These are phyloP conservation scores for Royoungia palumana DNA, from an alignment of 768 basidiomycete species.

Conservation along the genomic window DNA sequence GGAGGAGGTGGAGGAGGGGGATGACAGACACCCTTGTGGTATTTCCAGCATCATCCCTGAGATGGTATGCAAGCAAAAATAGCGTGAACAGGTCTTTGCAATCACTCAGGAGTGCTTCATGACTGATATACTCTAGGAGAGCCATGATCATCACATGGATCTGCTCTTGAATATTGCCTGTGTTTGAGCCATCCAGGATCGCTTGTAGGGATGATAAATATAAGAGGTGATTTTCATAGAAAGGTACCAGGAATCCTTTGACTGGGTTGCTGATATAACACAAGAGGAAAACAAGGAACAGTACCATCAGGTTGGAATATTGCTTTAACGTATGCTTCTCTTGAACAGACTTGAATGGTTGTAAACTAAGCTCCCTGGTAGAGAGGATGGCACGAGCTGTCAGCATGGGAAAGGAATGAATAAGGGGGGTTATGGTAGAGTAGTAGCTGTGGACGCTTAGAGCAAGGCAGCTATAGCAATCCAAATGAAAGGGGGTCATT, in stretches of 20 bases:
- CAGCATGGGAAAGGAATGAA: not conserved
- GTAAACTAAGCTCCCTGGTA: not conserved
- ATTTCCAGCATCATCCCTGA: slow-evolving; percentile 1
- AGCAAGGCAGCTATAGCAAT: not conserved
- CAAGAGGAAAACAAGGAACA: not conserved
- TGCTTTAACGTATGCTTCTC: not conserved
- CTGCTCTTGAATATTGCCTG: no score
- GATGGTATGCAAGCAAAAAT: not conserved
- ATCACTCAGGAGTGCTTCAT: not conserved
- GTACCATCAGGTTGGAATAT: not conserved
- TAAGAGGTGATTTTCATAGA: not conserved
- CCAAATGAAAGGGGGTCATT: not conserved
- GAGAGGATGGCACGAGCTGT: not conserved
- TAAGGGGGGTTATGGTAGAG: not conserved
- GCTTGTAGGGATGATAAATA: no score
- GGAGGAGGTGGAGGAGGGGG: not conserved
- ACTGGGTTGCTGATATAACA: not conserved
- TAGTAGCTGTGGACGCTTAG: not conserved
- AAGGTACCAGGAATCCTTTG: not conserved
- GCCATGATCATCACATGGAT: not conserved
- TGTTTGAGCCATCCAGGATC: no score
- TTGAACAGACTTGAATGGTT: not conserved
- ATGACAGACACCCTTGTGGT: not conserved
- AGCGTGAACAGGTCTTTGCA: not conserved
- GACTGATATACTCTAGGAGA: not conserved